Base-by-base conservation (phyloP, 2,329 filamentous ascomycete species). In the Beauveria brongniartii region DNA sequence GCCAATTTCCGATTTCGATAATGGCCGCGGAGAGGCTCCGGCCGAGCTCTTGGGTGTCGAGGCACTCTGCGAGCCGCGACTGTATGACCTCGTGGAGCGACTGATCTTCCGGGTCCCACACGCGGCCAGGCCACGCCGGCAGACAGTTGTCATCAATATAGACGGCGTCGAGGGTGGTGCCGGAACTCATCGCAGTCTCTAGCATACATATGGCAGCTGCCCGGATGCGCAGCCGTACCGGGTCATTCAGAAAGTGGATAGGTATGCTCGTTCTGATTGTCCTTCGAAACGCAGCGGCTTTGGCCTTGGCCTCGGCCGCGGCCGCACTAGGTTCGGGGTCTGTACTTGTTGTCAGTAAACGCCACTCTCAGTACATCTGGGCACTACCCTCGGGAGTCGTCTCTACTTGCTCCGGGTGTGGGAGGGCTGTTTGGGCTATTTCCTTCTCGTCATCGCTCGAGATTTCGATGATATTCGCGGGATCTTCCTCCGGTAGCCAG, bases 61-160 rank as follows among this genome's bases (percentile, higher is more conserved):
- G 55, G 9, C 61, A 53, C 22, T 65, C 65, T 1, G 55, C 3
- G 1, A 72, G 63, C 1, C 63, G 65, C 10, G 55, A 44, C 58
- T 74, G 72, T 2, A 74, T 63, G 6, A 50, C 40, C 1, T 53
- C 24, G 37, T 72, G 69, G 4, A 73, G 60, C 3, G 67, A 64
- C 22, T 67, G 64, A 3, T 24, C 24, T 1, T 61, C 50, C 0
- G 70, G 63, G 40, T 72, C 68, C 70, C 69, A 73, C 1, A 51
- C 55, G 16, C 61, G 56, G 7, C 55, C 61, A 1, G 62, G 26
- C 72, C 72, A 74, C 3, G 64, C 62, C 0, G 70, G 69, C 2
- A 73, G 63, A 6, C 72, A 72, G 28, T 74, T 68, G 0, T 65
- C 56, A 2, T 66, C 70, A 3, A 73, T 66, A 28, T 40, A 55